A percentile compares a stretch with the other conserved stretches of the same genome.
These are phyloP conservation scores for Diplotaxis tenuifolia DNA, from an alignment of 345 rosid species.

Conservation along the genomic window DNA sequence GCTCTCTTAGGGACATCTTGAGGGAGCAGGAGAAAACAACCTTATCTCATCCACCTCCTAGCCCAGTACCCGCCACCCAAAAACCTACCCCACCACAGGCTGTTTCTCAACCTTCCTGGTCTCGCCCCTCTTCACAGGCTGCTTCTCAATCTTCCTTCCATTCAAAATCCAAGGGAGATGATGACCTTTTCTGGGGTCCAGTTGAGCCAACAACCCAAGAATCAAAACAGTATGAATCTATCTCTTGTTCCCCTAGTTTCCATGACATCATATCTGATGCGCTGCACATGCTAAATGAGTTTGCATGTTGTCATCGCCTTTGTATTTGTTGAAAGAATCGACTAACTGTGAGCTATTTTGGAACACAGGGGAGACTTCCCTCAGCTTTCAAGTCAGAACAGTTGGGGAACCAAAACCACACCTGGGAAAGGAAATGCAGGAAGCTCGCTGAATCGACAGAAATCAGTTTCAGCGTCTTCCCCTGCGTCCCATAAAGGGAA, in stretches of 20 bases:
- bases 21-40: constrained; percentile 85
- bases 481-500: constrained; percentile 60
- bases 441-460: constrained; percentile 61
- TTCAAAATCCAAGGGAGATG: constrained; percentile 69
- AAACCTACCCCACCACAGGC: constrained; percentile 57
- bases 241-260: constrained; percentile 16
- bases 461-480: constrained; percentile 52
- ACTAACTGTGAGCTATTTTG: constrained; percentile 15
- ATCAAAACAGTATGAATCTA: constrained; percentile 58
- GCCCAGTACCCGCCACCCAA: constrained; percentile 49
- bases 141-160: constrained; percentile 54
- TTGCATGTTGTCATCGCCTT: neutral
- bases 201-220: constrained; percentile 73
- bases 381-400: constrained; percentile 52
- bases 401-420: constrained; percentile 72
- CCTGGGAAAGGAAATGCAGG: constrained; percentile 55
- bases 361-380: constrained; percentile 74
- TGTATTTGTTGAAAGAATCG: neutral
- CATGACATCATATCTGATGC: neutral
- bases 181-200: constrained; percentile 97
- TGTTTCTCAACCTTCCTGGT: constrained; percentile 44
- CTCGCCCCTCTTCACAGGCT: constrained; percentile 54
- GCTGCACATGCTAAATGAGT: neutral
- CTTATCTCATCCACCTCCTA: constrained; percentile 44
- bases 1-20: constrained; percentile 83